Base-by-base conservation (phyloP, 495 filamentous ascomycete species). In the Aspergillus hancockii region DNA sequence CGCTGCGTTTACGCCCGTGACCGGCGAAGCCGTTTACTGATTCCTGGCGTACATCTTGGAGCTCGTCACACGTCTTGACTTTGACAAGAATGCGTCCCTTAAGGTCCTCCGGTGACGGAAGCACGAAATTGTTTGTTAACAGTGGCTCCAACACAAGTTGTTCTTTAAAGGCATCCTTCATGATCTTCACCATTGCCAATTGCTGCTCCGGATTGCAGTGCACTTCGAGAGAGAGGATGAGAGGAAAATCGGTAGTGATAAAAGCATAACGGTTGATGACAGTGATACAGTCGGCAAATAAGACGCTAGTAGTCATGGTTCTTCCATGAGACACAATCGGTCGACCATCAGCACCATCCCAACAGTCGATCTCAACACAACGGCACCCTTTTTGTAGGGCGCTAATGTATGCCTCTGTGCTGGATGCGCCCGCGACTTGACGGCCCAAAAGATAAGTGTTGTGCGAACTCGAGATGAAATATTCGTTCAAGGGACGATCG, bases 391-490 rank as follows among this genome's bases (percentile, higher is more conserved):
- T 84, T 62, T 90, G 85, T 23, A 98, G 78, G n/a, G 92, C 91
- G 53, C 83, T 85, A 66, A 98, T 93, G 73, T 98, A 98, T 25
- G 90, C 91, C 70, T 98, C 94, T 12, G 92, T 88, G 63, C 92
- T 97, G 19, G 94, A 97, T 38, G 88, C 84, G 23, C 92, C 92
- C 30, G 85, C 88, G 10, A 98, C 87, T 71, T 98, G 94, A 22
- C 92, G 87, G 18, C 94, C 94, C 23, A 94, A 75, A 12, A 98
- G 85, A 67, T 98, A 98, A 10, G 94, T 98, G 72, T 98, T 98
- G 79, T 98, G 94, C 18, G 93, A 97, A 78, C 92, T 97, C 4
- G 93, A 97, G 60, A 98, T 94, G 82, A 92, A 97, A 68, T 98
- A 98, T 66, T 98, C 94, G 69, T 96, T 96, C 67, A 98, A 74